Evolutionary conservation across 176 grass and related monocot species (phyloP), one percentile per base, ranked within the genome.

Genomic region (Cocos nucifera): DNA sequence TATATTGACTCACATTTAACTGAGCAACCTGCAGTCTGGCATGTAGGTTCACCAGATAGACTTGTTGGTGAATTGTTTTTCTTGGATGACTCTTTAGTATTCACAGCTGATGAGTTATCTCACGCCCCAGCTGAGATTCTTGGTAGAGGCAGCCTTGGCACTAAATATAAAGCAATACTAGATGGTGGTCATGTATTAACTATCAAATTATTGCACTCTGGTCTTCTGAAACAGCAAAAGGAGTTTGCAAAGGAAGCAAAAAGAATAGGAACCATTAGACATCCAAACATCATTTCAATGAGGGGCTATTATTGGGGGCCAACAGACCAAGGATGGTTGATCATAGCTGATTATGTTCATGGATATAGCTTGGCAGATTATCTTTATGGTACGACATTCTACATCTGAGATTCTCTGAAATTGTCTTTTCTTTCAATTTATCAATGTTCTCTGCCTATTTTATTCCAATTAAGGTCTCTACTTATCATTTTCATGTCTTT

Each of bases 231-330:
- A 81, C 77, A 77, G 59, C 88, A 92, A 82, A 98, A 92, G 32
- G 88, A 92, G 50, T 98, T 92, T 75, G 72, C 58, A 3, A 98
- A 89, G 75, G 93, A 98, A 76, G 76, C 81, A 60, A 98, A 98
- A 69, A 77, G 79, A 62, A 80, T 98, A 60, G 93, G 82, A 15
- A 80, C 73, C 27, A 90, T 86, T 54, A 86, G 51, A 35, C 87
- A 98, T 78, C 71, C 79, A 25, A 92, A 92, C 74, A 75, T 92
- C 78, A 74, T 92, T 69, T 66, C 84, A 4, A 89, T 88, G 93
- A 87, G 76, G 74, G 84, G 84, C 12, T 86, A 88, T 71, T 98
- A 89, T 60, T 98, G 93, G 93, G 94, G 94, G 0, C 78, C 84
- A 17, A 88, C 79, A 60, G 94, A 88, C 61, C 87, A 98, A 82